Conservation (phyloP, 805 yeast species). For the Clavispora phyllophila region DNA sequence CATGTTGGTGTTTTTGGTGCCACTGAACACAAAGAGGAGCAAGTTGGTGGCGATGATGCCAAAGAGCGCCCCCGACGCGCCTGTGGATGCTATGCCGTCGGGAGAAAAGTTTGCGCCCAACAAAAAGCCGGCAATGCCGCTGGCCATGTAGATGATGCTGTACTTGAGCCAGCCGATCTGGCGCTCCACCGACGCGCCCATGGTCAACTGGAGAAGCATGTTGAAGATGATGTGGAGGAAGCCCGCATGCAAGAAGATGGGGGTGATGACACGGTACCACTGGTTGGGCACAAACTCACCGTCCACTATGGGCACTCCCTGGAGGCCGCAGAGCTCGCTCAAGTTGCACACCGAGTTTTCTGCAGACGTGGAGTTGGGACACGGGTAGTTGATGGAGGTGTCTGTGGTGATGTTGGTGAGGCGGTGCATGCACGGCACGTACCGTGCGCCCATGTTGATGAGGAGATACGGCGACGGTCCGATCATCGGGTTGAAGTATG, state of each 20-base stretch:
- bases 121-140: slow-evolving; percentile 64
- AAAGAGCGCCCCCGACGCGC: slow-evolving; percentile 68
- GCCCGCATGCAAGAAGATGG: slow-evolving; percentile 72
- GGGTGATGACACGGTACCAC: slow-evolving; percentile 66
- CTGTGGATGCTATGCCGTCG: slow-evolving; percentile 59
- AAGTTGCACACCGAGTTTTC: slow-evolving; percentile 54
- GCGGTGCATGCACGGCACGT: slow-evolving; percentile 63
- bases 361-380: slow-evolving; percentile 58
- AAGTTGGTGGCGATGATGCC: slow-evolving; percentile 64
- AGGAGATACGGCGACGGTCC: slow-evolving; percentile 68
- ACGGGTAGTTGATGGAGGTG: slow-evolving; percentile 48
- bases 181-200: slow-evolving; percentile 57
- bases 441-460: slow-evolving; percentile 67
- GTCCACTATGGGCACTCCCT: slow-evolving; percentile 36
- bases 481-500: slow-evolving; percentile 72
- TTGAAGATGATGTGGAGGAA: slow-evolving; percentile 64
- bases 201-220: slow-evolving; percentile 51
- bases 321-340: slow-evolving; percentile 56
- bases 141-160: slow-evolving; percentile 48
- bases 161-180: slow-evolving; percentile 52
- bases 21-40: slow-evolving; percentile 48
- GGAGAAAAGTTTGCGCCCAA: slow-evolving; percentile 69
- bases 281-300: slow-evolving; percentile 47
- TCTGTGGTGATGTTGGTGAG: slow-evolving; percentile 47
- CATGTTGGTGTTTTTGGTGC: slow-evolving; percentile 43